A percentile compares a stretch with the other conserved stretches of the same genome.
These are phyloP conservation scores for Escallonia rubra DNA, from an alignment of 129 eudicot species.

Conservation along the genomic window DNA sequence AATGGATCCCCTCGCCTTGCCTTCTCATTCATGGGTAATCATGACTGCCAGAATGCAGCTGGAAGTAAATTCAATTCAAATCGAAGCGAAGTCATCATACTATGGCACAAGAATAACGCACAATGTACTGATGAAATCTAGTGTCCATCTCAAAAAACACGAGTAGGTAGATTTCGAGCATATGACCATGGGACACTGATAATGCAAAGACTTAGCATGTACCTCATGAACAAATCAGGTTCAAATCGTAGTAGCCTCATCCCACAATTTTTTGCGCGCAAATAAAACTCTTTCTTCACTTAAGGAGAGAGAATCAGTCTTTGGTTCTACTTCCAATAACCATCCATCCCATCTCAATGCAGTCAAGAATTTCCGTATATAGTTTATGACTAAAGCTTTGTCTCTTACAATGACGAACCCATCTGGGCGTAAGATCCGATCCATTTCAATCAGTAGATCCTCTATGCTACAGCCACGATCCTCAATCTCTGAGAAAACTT, in stretches of 20 bases:
- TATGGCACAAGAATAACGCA: background rate
- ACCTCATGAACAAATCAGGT: slow-evolving; percentile 19
- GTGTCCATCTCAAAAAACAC: too few relatives aligned
- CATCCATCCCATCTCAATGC: slow-evolving; percentile 76
- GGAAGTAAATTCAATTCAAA: background rate
- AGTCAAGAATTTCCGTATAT: slow-evolving; percentile 49
- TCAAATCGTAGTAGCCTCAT: slow-evolving; percentile 35
- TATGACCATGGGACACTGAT: too few relatives aligned
- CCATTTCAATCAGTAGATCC: slow-evolving; percentile 92
- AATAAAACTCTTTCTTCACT: slow-evolving; percentile 69
- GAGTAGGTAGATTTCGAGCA: too few relatives aligned
- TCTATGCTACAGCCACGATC: slow-evolving; percentile 71
- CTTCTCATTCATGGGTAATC: background rate
- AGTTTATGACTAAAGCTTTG: slow-evolving; percentile 41
- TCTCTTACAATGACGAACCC: slow-evolving; percentile 86
- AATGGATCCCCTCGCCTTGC: background rate
- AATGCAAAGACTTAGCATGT: background rate
- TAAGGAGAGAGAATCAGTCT: slow-evolving; percentile 53
- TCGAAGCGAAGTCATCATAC: background rate
- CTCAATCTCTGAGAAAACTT: slow-evolving; percentile 59
- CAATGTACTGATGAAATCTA: too few relatives aligned
- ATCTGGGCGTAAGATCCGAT: slow-evolving; percentile 80
- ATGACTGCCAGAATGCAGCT: background rate
- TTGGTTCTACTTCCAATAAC: slow-evolving; percentile 77
- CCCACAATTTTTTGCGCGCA: slow-evolving; percentile 71